phyloP scores from a whole-genome alignment of 2,329 filamentous ascomycete species.

The Pestalotiopsis sp. region DNA sequence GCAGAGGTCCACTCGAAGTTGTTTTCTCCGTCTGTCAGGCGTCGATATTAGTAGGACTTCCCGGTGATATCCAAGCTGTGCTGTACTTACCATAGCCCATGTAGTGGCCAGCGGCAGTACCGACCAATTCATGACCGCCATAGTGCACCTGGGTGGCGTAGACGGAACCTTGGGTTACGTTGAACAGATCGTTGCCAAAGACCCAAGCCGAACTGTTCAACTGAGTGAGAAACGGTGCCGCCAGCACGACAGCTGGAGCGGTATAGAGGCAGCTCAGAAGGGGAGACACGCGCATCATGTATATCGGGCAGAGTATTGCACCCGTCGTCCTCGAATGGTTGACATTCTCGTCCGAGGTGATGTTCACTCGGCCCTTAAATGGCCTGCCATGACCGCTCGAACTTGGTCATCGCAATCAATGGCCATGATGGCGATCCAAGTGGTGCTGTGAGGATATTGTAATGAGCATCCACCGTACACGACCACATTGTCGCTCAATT shows the following conservation, averaged over 20 bases:
- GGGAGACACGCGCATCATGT: background rate
- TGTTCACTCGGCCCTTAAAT: background rate
- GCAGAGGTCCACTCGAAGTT: conserved; percentile 51
- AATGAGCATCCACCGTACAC: conserved; percentile 2
- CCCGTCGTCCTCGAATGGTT: background rate
- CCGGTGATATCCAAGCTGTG: background rate
- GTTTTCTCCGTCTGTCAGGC: conserved; percentile 43
- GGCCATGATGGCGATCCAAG: conserved; percentile 2
- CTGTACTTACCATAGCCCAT: conserved; percentile 29
- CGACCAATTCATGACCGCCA: conserved; percentile 29
- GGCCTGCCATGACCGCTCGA: background rate
- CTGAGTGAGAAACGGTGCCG: conserved; percentile 25
- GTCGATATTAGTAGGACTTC: background rate
- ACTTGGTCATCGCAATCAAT: background rate
- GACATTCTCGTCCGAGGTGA: no score
- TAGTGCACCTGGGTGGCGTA: conserved; percentile 30
- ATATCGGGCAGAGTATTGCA: background rate
- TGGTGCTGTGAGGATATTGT: background rate
- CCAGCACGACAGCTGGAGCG: background rate
- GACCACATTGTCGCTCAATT: conserved; percentile 2
- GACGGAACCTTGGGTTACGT: conserved; percentile 27
- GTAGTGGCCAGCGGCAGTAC: conserved; percentile 32
- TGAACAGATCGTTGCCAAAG: conserved; percentile 34
- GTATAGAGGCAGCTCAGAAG: background rate
- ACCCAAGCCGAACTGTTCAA: conserved; percentile 30